Percentiles rank a stretch among this genome's conserved stretches.
These are phyloP conservation scores for Pseudomicrostroma phylloplanum DNA, from an alignment of 1,284 basidiomycete genomes.

Conservation along the genomic window DNA sequence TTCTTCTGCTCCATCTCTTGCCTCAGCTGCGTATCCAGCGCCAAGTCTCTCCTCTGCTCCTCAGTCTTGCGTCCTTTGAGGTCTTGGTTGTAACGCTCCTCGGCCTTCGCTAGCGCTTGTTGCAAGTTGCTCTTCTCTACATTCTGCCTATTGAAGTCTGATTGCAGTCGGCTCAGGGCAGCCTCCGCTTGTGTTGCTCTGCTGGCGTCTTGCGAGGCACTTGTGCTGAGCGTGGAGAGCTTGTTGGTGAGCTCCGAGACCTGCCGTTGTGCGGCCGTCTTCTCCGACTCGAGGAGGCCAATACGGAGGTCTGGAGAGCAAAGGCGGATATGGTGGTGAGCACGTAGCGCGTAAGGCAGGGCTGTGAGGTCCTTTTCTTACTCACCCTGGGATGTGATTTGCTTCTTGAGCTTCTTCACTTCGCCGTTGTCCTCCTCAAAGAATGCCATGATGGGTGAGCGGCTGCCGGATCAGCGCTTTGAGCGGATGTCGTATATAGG, in stretches of 20 bases:
- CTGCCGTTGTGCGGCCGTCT: background rate
- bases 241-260: background rate
- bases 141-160: background rate
- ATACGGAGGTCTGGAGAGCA: background rate
- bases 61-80: background rate
- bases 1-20: background rate
- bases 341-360: background rate
- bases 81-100: background rate
- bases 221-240: background rate
- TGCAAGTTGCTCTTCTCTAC: slow-evolving; percentile 7
- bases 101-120: slow-evolving; percentile 5
- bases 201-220: background rate
- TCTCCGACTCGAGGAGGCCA: slow-evolving; percentile 2
- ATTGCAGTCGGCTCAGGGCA: too few species aligned
- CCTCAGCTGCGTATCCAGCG: background rate
- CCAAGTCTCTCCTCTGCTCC: background rate
- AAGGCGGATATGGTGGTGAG: background rate
- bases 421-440: slow-evolving; percentile 7
- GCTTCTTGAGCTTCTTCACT: slow-evolving; percentile 12
- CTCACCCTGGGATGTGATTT: slow-evolving; percentile 7
- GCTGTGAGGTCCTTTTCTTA: background rate
- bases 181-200: background rate
- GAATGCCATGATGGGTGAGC: background rate
- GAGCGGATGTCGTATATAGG: too few species aligned
- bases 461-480: too few species aligned